Base-by-base conservation (phyloP, 306 rosid genomes). In the Oxytropis ochrocephala region DNA sequence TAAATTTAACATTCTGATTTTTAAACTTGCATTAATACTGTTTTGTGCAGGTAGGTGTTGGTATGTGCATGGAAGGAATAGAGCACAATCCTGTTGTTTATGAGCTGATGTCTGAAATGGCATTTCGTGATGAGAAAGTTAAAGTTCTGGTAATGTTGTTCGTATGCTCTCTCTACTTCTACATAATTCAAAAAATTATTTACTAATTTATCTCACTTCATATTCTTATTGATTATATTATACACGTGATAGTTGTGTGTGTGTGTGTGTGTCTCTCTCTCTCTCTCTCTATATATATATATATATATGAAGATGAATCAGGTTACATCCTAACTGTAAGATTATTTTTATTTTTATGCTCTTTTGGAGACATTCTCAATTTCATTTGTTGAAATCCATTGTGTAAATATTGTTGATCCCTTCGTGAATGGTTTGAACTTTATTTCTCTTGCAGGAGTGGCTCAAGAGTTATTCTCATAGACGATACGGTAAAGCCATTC, bases 41-140 rank as follows among this genome's bases (percentile, higher is more conserved):
- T 55, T 4, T 57, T 35, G 30, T 75, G 80, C 69, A 93, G 98
- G 86, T 90, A 52, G 98, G 98, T 30, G 97, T 93, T 84, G 98
- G 98, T 67, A 86, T 86, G 94, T 90, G 98, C 84, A 93, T 93
- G 98, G 98, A 93, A 85, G 98, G 97, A 72, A 93, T 88, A 78
- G 96, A 93, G 86, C 96, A 90, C 4, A 90, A 93, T 80, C 96
- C 97, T 44, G 85, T 93, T 47, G 86, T 88, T 75, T 88, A 86
- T 56, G 97, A 93, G 74, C 72, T 93, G 77, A 90, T 84, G 89
- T 84, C 98, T 36, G 98, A 93, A 83, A 93, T 90, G 98, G 94
- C 97, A 54, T 93, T 88, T 80, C 91, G 89, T 54, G 78, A 82
- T 18, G 67, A 86, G 79, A 90, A 82, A 80, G 90, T 90, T 79